Evolutionary conservation across 495 filamentous ascomycete genomes (phyloP).

Genomic region (Aspergillus mulundensis): DNA sequence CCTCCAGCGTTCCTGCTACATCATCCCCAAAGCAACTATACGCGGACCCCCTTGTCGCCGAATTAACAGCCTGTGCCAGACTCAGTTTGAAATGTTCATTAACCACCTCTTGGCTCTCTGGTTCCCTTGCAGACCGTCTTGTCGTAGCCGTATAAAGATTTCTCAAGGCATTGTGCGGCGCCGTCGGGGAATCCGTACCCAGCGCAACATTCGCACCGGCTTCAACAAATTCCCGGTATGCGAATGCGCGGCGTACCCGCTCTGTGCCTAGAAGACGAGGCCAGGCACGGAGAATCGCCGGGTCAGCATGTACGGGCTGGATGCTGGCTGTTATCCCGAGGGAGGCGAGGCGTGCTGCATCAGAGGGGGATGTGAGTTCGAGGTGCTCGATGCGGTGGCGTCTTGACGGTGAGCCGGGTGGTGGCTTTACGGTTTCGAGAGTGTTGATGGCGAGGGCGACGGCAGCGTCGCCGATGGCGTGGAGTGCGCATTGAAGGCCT

Average conservation of each 20-base stretch:
- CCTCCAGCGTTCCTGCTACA: conserved; percentile 44
- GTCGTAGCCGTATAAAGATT: conserved; percentile 62
- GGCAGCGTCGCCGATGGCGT: conserved; percentile 61
- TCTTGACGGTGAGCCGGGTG: conserved; percentile 8
- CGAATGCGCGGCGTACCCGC: conserved; percentile 53
- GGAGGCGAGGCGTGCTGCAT: conserved; percentile 49
- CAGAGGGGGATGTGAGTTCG: conserved; percentile 50
- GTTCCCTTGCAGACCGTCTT: conserved; percentile 50
- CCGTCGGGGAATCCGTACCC: conserved; percentile 59
- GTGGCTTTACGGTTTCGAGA: conserved; percentile 29
- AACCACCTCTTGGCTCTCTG: conserved; percentile 38
- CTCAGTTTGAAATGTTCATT: conserved; percentile 52
- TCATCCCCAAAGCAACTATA: conserved; percentile 56
- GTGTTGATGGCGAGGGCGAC: conserved; percentile 51
- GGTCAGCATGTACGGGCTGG: conserved; percentile 62
- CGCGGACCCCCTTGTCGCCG: conserved; percentile 54
- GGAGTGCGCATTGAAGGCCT: conserved; percentile 57
- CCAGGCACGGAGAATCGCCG: conserved; percentile 59
- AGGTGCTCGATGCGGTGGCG: conserved; percentile 62
- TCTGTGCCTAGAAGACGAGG: conserved; percentile 49
- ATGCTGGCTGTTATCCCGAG: conserved; percentile 59
- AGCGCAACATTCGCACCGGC: conserved; percentile 51
- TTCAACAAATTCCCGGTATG: conserved; percentile 57
- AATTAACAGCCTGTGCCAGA: conserved; percentile 47
- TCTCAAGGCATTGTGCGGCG: conserved; percentile 50